Evolutionary conservation across 495 filamentous ascomycete species (phyloP), one percentile per base, ranked within the genome.

Genomic region (Cryomyces minteri): DNA sequence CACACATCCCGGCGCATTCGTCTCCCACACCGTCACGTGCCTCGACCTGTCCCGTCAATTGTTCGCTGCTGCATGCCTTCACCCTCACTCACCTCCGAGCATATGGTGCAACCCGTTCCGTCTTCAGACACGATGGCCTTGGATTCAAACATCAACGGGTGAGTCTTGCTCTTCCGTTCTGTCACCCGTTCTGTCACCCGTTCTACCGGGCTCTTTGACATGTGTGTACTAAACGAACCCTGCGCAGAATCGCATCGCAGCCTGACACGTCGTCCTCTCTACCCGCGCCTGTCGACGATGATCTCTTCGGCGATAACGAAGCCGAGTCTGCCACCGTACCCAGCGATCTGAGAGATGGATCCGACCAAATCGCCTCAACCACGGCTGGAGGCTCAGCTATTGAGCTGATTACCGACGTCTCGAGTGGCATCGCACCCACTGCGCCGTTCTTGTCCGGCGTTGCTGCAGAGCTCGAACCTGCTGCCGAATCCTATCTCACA

Each of bases 141-240:
- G 33, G 60, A 65, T 47, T 36, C 52, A 32, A 62, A 67, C 14
- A 58, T 65, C 44, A 67, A 71, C 51, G 63, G 62, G 68, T 71
- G 56, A 68, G 68, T 67, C 50, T 46, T 46, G 31, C 45, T 31
- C 43, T 36, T 43, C 41, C 18, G 47, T 32, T 28, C 32, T 30
- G 25, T 45, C 34, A 7, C 32, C 34, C 39, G 30, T 52, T 14
- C 32, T 46, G 32, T 41, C 31, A 3, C 36, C 25, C 44, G 42
- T 25, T 43, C 45, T 32, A 41, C 7, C 32, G 14, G 12, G 34
- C 31, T 14, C 18, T 6, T n/a, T 37, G 28, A 18, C 25, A 48
- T 44, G 46, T 48, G 43, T 48, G 43, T 43, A 48, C 42, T 47
- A 28, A 47, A 43, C 43, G 8, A 46, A 41, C 44, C 34, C 18